These are phyloP conservation scores for Scedosporium minutisporum DNA, from an alignment of 2,329 filamentous ascomycete genomes.

Conservation along the genomic window DNA sequence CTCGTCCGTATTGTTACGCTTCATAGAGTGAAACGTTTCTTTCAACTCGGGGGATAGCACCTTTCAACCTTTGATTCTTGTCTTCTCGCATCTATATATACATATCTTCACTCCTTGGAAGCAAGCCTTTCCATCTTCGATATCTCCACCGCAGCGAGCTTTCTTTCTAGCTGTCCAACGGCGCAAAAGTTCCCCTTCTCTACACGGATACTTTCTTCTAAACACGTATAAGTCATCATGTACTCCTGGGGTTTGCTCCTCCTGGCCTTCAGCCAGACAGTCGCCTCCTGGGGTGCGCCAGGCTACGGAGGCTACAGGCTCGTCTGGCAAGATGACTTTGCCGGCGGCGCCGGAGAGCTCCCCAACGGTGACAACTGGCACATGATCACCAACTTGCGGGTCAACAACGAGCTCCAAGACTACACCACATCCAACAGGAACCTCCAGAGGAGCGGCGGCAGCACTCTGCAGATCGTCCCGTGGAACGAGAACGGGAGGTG, in stretches of 20 bases:
- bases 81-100: background rate
- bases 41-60: background rate
- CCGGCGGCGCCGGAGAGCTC: conserved; percentile 22
- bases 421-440: conserved; percentile 38
- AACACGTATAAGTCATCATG: background rate
- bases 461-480: conserved; percentile 42
- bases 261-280: conserved; percentile 19
- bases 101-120: background rate
- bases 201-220: background rate
- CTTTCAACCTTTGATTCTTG: background rate
- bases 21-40: background rate
- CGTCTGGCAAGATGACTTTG: conserved; percentile 35
- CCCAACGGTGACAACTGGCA: conserved; percentile 31
- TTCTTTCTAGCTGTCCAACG: background rate
- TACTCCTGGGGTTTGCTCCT: conserved; percentile 12
- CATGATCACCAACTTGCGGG: conserved; percentile 29
- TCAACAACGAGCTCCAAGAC: conserved; percentile 42
- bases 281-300: conserved; percentile 27
- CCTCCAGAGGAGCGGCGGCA: conserved; percentile 39
- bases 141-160: background rate
- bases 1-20: background rate
- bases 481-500: conserved; percentile 30
- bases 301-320: conserved; percentile 26
- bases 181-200: too few relatives aligned
- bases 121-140: background rate